These are phyloP conservation scores for Raddia guianensis DNA, from an alignment of 176 grass and related monocot species.

Conservation along the genomic window DNA sequence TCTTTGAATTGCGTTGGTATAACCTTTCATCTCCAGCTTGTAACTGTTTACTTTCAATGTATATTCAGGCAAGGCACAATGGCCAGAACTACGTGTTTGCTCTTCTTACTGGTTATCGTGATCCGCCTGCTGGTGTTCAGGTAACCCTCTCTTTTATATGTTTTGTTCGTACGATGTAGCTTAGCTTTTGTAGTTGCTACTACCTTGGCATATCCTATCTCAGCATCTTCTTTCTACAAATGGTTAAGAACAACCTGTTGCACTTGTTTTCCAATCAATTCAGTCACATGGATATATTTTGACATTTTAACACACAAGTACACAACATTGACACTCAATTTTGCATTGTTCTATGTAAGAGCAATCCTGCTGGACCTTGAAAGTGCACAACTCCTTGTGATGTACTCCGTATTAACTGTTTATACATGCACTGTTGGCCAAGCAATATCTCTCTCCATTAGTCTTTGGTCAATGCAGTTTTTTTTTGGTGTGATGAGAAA, in stretches of 20 bases:
- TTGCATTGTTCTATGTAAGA: constrained; percentile 29
- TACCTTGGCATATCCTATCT: background rate
- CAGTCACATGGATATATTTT: background rate
- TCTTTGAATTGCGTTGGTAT: constrained; percentile 19
- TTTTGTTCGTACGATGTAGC: constrained; percentile 5
- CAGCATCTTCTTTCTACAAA: background rate
- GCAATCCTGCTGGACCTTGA: background rate
- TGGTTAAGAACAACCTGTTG: constrained; percentile 2
- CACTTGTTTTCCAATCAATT: constrained; percentile 9
- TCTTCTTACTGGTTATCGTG: constrained; percentile 95
- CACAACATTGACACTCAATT: background rate
- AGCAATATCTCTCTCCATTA: background rate
- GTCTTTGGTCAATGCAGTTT: background rate
- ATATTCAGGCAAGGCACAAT: constrained; percentile 79
- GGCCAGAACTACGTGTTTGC: constrained; percentile 97
- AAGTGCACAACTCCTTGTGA: background rate
- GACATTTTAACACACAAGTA: background rate
- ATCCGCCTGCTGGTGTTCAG: constrained; percentile 95
- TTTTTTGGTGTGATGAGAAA: no score
- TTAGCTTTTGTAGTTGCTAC: constrained; percentile 26
- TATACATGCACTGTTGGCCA: background rate
- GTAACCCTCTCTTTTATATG: constrained; percentile 48
- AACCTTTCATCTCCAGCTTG: constrained; percentile 5
- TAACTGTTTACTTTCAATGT: constrained; percentile 11
- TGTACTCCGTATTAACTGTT: background rate